A percentile compares a stretch with the other conserved stretches of the same genome.
Conservation (phyloP, 805 yeast species). For the Saturnispora silvae region DNA sequence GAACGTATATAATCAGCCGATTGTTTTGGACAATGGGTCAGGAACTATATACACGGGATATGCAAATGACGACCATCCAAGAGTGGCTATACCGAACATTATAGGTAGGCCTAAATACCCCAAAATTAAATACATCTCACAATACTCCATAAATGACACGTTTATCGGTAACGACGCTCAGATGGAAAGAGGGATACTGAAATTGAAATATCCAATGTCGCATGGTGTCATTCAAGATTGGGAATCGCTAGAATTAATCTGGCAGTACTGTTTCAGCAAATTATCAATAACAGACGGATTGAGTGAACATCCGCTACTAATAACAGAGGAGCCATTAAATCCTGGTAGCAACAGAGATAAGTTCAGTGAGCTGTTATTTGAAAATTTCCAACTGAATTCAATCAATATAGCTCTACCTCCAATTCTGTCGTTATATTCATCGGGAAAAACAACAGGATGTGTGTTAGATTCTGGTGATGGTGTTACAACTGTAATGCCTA, state of each 20-base stretch:
- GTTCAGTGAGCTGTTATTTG: slow-evolving; percentile 58
- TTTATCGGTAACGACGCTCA: slow-evolving; percentile 74
- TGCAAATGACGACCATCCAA: slow-evolving; percentile 84
- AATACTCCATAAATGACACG: slow-evolving; percentile 53
- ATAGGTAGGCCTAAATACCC: slow-evolving; percentile 78
- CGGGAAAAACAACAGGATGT: slow-evolving; percentile 85
- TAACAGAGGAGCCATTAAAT: slow-evolving; percentile 85
- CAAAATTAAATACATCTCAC: slow-evolving; percentile 46
- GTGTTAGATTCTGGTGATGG: slow-evolving; percentile 93
- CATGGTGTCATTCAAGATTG: slow-evolving; percentile 77
- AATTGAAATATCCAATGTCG: slow-evolving; percentile 58
- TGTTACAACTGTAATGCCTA: slow-evolving; percentile 78
- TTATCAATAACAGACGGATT: slow-evolving; percentile 33
- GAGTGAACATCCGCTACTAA: slow-evolving; percentile 78
- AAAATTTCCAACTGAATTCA: slow-evolving; percentile 67
- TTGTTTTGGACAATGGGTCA: slow-evolving; percentile 78
- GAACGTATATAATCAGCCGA: slow-evolving; percentile 55
- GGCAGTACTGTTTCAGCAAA: slow-evolving; percentile 57
- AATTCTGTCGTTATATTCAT: slow-evolving; percentile 72
- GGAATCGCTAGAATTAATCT: slow-evolving; percentile 76
- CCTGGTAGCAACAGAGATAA: slow-evolving; percentile 50
- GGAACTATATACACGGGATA: slow-evolving; percentile 82
- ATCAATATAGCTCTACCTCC: slow-evolving; percentile 66
- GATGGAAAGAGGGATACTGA: slow-evolving; percentile 64
- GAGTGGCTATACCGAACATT: slow-evolving; percentile 48